Conservation (phyloP, 164 flowering plant genomes). For the Umbellularia californica region DNA sequence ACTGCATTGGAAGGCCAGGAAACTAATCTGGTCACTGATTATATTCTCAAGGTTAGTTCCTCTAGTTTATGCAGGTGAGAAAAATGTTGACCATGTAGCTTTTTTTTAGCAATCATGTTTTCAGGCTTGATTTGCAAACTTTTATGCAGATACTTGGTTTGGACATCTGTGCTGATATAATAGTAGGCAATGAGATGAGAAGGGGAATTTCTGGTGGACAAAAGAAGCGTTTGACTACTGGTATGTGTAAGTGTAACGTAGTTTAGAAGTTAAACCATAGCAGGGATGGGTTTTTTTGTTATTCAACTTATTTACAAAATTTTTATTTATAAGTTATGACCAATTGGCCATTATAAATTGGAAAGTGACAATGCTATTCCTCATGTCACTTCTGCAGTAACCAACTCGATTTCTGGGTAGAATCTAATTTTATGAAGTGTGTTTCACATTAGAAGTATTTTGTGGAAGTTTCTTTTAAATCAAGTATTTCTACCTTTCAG, state of each 20-base stretch:
- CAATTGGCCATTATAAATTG: no score
- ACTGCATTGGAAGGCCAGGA: constrained; percentile 51
- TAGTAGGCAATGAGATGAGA: constrained; percentile 59
- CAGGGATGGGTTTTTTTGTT: not conserved
- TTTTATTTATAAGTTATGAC: no score
- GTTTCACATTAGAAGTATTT: no score
- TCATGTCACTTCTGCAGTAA: no score
- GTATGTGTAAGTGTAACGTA: constrained; percentile 23
- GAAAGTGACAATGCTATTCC: no score
- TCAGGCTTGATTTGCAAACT: not conserved
- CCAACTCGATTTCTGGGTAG: no score
- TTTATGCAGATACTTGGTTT: constrained; percentile 46
- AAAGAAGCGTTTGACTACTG: constrained; percentile 62
- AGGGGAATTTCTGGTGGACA: constrained; percentile 68
- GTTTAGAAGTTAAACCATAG: not conserved
- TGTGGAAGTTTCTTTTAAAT: no score
- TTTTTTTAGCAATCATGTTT: not conserved
- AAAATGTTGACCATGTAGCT: not conserved
- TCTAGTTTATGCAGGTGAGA: not conserved
- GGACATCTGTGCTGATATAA: constrained; percentile 53
- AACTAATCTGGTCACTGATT: constrained; percentile 51
- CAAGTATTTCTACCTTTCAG: no score
- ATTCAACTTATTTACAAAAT: no score
- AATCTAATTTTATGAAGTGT: no score
- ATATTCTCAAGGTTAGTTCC: constrained; percentile 49